phyloP scores from a whole-genome alignment of 2,329 filamentous ascomycete genomes.

The Ascochyta viciae-villosae region DNA sequence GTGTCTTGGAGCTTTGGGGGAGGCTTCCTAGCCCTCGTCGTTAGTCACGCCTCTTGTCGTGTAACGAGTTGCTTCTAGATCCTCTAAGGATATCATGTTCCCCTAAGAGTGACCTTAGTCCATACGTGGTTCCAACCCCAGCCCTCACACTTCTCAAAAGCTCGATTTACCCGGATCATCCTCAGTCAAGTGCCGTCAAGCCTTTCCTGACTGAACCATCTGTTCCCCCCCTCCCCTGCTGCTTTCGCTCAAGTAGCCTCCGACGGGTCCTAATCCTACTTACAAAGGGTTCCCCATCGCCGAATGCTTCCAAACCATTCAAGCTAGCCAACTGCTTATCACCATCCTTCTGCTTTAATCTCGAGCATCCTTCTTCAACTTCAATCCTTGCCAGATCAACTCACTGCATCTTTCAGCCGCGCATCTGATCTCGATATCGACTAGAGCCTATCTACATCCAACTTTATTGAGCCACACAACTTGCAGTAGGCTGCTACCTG shows the following conservation, averaged over 20 bases:
- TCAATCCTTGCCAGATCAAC: constrained; percentile 38
- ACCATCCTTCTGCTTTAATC: constrained; percentile 17
- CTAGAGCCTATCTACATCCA: constrained; percentile 30
- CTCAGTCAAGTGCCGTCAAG: constrained; percentile 49
- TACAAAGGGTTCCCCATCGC: constrained; percentile 44
- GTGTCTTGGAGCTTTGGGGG: constrained; percentile 41
- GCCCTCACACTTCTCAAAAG: constrained; percentile 46
- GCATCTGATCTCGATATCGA: constrained; percentile 40
- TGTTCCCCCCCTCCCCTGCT: constrained; percentile 41
- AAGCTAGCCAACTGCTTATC: constrained; percentile 38
- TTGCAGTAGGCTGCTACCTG: constrained; percentile 23
- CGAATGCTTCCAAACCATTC: constrained; percentile 40
- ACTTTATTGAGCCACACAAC: constrained; percentile 33
- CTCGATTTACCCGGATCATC: constrained; percentile 52
- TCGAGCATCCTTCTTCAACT: constrained; percentile 20
- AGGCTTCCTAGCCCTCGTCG: constrained; percentile 44
- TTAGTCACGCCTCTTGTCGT: constrained; percentile 50
- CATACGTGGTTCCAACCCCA: constrained; percentile 47
- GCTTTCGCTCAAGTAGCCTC: constrained; percentile 16
- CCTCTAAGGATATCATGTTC: constrained; percentile 50
- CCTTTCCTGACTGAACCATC: constrained; percentile 49
- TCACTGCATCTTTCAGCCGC: constrained; percentile 34
- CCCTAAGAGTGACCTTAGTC: constrained; percentile 44
- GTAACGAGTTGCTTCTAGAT: constrained; percentile 50
- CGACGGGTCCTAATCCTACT: constrained; percentile 43